Conservation (phyloP, 768 basidiomycete genomes). For the Termitomyces sp. region DNA sequence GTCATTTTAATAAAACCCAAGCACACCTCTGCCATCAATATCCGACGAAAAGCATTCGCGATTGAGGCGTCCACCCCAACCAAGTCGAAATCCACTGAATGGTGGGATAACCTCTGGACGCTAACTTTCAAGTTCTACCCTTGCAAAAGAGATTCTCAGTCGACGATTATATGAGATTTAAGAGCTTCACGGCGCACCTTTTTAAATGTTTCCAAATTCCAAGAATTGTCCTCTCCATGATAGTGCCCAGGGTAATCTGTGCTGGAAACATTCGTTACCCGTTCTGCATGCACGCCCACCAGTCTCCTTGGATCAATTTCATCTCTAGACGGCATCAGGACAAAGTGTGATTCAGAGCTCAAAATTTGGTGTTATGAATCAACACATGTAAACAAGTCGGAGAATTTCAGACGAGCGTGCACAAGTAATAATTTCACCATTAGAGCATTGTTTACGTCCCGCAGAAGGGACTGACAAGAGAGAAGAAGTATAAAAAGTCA, state of each 20-base stretch:
- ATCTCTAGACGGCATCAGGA: conserved; percentile 8
- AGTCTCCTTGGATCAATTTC: conserved; percentile 38
- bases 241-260: conserved; percentile 90
- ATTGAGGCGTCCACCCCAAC: conserved; percentile 95
- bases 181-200: conserved; percentile 44
- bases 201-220: conserved; percentile 72
- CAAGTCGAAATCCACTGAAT: conserved; percentile 90
- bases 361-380: conserved; percentile 1
- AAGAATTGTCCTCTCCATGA: conserved; percentile 78
- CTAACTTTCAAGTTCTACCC: conserved; percentile 67
- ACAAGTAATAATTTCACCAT: no score
- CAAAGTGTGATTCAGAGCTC: background rate
- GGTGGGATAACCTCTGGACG: conserved; percentile 73
- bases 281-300: conserved; percentile 65
- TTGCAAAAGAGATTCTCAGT: conserved; percentile 22
- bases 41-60: conserved; percentile 89
- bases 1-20: conserved; percentile 1
- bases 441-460: background rate
- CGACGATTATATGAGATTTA: conserved; percentile 6
- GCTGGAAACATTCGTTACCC: conserved; percentile 75
- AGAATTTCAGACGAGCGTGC: background rate
- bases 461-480: background rate
- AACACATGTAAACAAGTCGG: background rate
- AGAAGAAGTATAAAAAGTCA: background rate
- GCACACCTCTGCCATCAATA: conserved; percentile 88